Evolutionary conservation across 495 filamentous ascomycete species (phyloP).

Genomic region (Daldinia vernicosa): DNA sequence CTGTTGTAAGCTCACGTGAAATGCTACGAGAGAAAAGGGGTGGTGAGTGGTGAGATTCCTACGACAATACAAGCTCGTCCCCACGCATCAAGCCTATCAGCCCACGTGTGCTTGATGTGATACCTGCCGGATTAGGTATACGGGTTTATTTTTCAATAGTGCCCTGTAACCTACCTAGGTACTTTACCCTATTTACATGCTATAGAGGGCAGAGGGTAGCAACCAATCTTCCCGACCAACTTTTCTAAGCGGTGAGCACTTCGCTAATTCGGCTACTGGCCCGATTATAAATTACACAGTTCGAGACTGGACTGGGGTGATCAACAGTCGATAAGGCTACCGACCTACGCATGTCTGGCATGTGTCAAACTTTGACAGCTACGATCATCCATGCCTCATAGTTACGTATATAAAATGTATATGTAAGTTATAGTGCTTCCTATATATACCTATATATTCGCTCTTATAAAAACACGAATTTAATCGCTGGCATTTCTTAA

Average conservation of each 20-base stretch:
- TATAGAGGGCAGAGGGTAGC: not conserved
- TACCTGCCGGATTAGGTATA: conserved; percentile 36
- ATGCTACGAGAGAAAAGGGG: conserved; percentile 10
- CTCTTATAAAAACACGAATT: not conserved
- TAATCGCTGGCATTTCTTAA: not conserved
- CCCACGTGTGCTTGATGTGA: conserved; percentile 21
- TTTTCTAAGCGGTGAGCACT: conserved; percentile 7
- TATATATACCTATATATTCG: not conserved
- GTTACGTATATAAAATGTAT: not conserved
- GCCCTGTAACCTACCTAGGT: not conserved
- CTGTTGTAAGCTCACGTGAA: conserved; percentile 32
- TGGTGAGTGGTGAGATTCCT: conserved; percentile 14
- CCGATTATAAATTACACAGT: not conserved
- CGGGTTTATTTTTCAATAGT: conserved; percentile 11
- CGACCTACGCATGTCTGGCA: not conserved
- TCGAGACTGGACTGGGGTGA: not conserved
- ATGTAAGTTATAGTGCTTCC: not conserved
- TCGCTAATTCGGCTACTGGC: conserved; percentile 1
- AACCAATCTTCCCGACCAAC: not conserved
- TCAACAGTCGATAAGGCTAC: not conserved
- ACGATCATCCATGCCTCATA: not conserved
- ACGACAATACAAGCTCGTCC: conserved; percentile 1
- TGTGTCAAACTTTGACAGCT: not conserved
- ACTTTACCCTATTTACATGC: not conserved
- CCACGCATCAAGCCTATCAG: conserved; percentile 30